phyloP scores from a whole-genome alignment of 1,284 basidiomycete genomes.

The Inonotus hispidus region DNA sequence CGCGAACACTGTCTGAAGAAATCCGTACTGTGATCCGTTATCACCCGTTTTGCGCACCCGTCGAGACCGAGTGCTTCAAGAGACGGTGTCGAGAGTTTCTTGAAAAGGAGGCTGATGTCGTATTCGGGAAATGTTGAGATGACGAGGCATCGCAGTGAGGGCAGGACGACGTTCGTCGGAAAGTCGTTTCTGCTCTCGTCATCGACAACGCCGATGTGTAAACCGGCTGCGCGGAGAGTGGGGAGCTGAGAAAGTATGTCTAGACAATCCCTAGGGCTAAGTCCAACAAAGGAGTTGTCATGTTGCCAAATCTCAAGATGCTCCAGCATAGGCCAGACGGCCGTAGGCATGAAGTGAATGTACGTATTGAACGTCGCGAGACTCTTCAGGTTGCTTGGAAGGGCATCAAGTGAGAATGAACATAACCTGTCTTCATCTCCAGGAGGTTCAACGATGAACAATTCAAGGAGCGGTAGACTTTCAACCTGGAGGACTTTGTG shows the following conservation, averaged over 20 bases:
- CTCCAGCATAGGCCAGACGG: conserved; percentile 8
- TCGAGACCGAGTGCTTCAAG: conserved; percentile 9
- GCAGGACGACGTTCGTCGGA: conserved; percentile 1
- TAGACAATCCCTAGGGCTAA: conserved; percentile 9
- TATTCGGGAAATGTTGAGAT: conserved; percentile 5
- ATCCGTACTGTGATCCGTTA: background rate
- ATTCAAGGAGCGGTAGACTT: conserved; percentile 4
- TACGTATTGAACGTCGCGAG: conserved; percentile 11
- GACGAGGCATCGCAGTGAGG: conserved; percentile 1
- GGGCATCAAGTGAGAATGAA: background rate
- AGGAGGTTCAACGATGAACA: conserved; percentile 12
- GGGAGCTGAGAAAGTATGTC: conserved; percentile 7
- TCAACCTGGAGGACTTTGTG: background rate
- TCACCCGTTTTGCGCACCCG: background rate
- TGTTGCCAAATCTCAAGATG: conserved; percentile 15
- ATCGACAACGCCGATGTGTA: conserved; percentile 10
- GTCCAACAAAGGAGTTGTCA: background rate
- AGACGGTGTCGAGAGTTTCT: background rate
- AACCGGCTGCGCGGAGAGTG: conserved; percentile 2
- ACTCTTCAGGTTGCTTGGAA: conserved; percentile 6
- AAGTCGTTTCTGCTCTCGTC: background rate
- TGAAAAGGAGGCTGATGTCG: conserved; percentile 1
- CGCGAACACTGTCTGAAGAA: conserved; percentile 3
- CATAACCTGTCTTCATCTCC: conserved; percentile 1
- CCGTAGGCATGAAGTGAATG: conserved; percentile 7